These are phyloP conservation scores for Aspergillus viridinutans DNA, from an alignment of 2,329 filamentous ascomycete species.

Conservation along the genomic window DNA sequence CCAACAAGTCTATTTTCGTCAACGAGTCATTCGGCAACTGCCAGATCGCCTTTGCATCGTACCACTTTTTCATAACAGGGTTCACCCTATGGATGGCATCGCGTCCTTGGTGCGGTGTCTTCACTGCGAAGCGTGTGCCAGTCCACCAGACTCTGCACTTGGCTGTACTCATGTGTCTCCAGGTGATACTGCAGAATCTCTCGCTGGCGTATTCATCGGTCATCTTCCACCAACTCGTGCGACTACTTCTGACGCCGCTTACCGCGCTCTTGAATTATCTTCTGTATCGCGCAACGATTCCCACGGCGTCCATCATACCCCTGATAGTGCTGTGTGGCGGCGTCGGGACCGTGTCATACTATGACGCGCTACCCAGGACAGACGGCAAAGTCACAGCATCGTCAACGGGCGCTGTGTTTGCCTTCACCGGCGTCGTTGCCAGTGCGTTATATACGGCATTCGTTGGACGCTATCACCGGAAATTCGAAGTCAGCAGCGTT, in stretches of 20 bases:
- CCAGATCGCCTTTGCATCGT: constrained; percentile 19
- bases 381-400: constrained; percentile 10
- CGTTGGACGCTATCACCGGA: constrained; percentile 16
- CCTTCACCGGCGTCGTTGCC: constrained; percentile 15
- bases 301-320: constrained; percentile 12
- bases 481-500: constrained; percentile 17
- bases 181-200: constrained; percentile 19
- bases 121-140: constrained; percentile 12
- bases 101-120: constrained; percentile 13
- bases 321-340: constrained; percentile 14
- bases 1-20: constrained; percentile 19
- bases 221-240: constrained; percentile 19
- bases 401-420: constrained; percentile 13
- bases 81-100: constrained; percentile 16
- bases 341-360: constrained; percentile 18
- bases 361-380: constrained; percentile 10
- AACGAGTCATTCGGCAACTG: constrained; percentile 16
- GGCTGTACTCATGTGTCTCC: constrained; percentile 17
- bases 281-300: constrained; percentile 15
- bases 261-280: constrained; percentile 16
- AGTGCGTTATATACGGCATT: constrained; percentile 19
- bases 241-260: constrained; percentile 15
- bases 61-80: constrained; percentile 20
- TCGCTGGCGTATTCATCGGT: constrained; percentile 18
- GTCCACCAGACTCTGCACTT: constrained; percentile 15